Evolutionary conservation across 2,329 filamentous ascomycete genomes (phyloP), one percentile per base, ranked within the genome.

Genomic region (Davidsoniella eucalypti): DNA sequence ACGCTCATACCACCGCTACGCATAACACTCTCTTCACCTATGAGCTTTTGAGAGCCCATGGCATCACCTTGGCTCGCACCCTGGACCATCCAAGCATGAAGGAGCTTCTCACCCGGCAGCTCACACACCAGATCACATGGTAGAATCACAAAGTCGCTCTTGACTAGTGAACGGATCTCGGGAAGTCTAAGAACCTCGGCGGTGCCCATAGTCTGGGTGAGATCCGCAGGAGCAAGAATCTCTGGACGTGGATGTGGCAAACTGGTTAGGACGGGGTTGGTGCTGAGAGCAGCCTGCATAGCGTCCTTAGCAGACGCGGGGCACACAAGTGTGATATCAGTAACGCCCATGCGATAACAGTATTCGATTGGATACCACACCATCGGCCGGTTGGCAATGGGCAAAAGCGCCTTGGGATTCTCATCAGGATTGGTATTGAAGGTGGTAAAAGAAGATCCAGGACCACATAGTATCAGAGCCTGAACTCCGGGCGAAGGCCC

Each of bases 121-220:
- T 94, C 88, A 62, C 87, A 95, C 38, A 98, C 80, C 5, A 98
- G 70, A 62, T 98, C 92, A 64, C 92, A 98, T 0, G 92, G 90
- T 3, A 98, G 70, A 2, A 96, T 77, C 23, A 95, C 69, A 60
- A 98, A 96, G 65, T 98, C 87, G 10, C 80, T 78, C 49, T 77
- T 87, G 58, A 98, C 78, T 6, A 79, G 72, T n/a, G 72, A 70
- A 60, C 83, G 80, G 42, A 96, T 78, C 61, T 94, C 84, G 1
- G 85, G 82, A 7, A 94, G 71, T 8, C 88, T 78, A 48, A 98
- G 75, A 17, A 96, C 79, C 59, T 94, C 83, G 6, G 86, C 88
- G 5, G 92, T 96, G 47, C 87, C 87, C 0, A 84, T 94, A 53
- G 85, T 92, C 59, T 87, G 79, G 46, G 85, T 80, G 33, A 95